Base-by-base conservation (phyloP, 139 green algal species). In the Chlorella sp. region DNA sequence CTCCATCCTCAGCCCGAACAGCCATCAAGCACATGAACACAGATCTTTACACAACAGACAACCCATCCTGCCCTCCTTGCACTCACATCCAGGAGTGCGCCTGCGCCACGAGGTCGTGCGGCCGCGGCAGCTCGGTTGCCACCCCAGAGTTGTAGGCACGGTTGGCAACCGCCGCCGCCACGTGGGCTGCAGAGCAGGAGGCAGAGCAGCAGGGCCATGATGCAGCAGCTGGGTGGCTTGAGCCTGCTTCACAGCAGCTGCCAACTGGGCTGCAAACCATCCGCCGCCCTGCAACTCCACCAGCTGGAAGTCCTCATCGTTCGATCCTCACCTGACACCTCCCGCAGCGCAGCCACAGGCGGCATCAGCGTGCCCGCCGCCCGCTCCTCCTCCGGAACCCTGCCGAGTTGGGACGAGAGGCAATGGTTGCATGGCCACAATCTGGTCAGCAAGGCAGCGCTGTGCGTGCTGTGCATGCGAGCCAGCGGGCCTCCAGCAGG, bases 101-200 rank as follows among this genome's bases (percentile, higher is more conserved):
- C 7, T 88, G 86, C 22, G 92, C 92, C 70, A 92, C 80, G 80
- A 98, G 76, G 87, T 96, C 95, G 82, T 94, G 89, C 5, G 95
- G 95, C 88, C 94, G 93, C 1, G 95, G 95, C 82, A 97, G 88
- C 65, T 95, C 91, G 1, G 95, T 97, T 16, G 95, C 95, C 64
- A 94, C 92, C 6, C 92, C 92, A 3, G 86, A 80, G 44, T 95
- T 90, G 85, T 97, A 98, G 2, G 93, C 94, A 73, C 92, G 93
- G 75, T 91, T 80, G 0, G 94, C 95, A 22, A 97, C 92, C 11
- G 91, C 92, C 28, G 88, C 84, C 0, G 92, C 94, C 60, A 98
- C 94, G 67, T 86, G 81, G 19, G 72, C 56, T 83, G 77, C 77
- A 44, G 2, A 26, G 24, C 3, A 8, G 69, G 5, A n/a, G 38